Evolutionary conservation across 768 basidiomycete genomes (phyloP), one percentile per base, ranked within the genome.

Genomic region (Gloeopeniophorella convolvens): DNA sequence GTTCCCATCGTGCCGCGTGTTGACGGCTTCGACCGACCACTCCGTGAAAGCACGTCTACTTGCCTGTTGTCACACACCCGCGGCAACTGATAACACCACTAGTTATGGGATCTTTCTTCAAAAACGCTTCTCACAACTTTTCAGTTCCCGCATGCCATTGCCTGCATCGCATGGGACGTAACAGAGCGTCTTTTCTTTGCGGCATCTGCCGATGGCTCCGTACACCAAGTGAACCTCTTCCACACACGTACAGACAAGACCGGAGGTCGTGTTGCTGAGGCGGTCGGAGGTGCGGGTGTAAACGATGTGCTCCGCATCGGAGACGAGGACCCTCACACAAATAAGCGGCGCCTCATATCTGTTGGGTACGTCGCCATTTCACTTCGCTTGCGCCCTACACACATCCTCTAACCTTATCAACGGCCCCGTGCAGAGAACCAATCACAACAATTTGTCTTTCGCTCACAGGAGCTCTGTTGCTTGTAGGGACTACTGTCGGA

Each of bases 181-280:
- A 79, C 83, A 0, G 95, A 97, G 68, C 79, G 94, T 21, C 71
- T 85, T 41, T 90, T 97, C 66, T 93, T 96, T 62, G 90, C 89
- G 26, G 86, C 83, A 9, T 89, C 90, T 0, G 58, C 73, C 21
- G 75, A 84, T 41, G 89, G 89, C 4, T 80, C 78, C 10, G 76
- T 94, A 59, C 79, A 88, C 66, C 85, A 89, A 64, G 77, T 88
- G 57, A 84, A 90, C 57, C 68, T 94, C 24, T 92, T 86, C 67
- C 76, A 79, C 23, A 76, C 82, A 59, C 70, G 75, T 16, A 74
- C 77, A 52, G 68, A 75, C 48, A 77, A 79, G 58, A 64, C 66
- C n/a, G 72, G 76, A n/a, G 72, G 71, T 0, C 68, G 71, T 16
- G 64, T 72, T 10, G 67, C 77, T 27, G 84, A 89, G 66, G 86